phyloP scores from a whole-genome alignment of 2,329 filamentous ascomycete genomes.

The Claviceps digitariae region DNA sequence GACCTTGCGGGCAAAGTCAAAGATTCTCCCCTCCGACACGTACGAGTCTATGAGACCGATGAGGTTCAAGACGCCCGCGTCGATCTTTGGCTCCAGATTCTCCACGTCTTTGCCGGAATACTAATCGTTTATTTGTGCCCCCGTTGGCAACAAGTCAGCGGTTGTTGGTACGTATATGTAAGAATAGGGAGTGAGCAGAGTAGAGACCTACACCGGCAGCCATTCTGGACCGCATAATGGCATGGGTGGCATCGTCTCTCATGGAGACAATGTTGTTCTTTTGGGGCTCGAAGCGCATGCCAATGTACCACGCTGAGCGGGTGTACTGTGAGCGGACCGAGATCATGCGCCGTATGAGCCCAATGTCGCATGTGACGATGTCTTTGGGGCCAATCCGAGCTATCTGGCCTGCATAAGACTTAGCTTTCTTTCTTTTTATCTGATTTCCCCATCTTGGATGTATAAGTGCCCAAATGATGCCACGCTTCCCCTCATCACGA shows the following conservation, averaged over 20 bases:
- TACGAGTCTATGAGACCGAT: conserved; percentile 8
- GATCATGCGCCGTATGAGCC: conserved; percentile 28
- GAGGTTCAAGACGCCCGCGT: conserved; percentile 7
- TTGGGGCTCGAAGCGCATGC: conserved; percentile 34
- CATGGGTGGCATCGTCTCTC: conserved; percentile 28
- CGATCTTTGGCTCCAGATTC: conserved; percentile 29
- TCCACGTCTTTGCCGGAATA: conserved; percentile 37
- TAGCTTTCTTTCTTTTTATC: too few species aligned
- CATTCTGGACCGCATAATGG: conserved; percentile 33
- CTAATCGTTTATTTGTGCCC: conserved; percentile 14
- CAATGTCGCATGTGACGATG: conserved; percentile 31
- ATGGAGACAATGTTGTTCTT: conserved; percentile 37
- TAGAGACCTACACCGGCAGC: conserved; percentile 29
- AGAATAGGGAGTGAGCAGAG: too few species aligned
- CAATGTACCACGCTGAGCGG: conserved; percentile 29
- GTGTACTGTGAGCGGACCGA: conserved; percentile 23
- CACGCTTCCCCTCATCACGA: too few species aligned
- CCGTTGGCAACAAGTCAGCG: too few species aligned
- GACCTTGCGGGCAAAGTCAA: conserved; percentile 26
- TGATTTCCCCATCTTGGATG: too few species aligned
- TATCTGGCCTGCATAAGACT: conserved; percentile 16
- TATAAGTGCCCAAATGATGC: too few species aligned
- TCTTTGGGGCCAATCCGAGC: conserved; percentile 26
- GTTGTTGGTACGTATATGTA: too few species aligned
- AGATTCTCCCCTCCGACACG: conserved; percentile 1